Base-by-base conservation (phyloP, 129 eudicot genomes). In the Centaurea solstitialis region DNA sequence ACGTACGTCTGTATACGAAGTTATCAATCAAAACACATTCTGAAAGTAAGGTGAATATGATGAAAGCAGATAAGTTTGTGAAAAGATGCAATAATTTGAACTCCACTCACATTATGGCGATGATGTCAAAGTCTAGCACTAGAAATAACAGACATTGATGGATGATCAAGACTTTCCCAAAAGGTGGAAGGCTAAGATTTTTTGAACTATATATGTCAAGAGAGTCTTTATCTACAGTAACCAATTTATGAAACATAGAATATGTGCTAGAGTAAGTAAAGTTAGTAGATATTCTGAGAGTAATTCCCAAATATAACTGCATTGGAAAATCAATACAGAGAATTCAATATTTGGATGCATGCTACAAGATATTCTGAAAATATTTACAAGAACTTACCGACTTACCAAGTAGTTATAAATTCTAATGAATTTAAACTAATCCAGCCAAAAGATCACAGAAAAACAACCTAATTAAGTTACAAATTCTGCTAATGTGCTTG, bases 101-200 rank as follows among this genome's bases (percentile, higher is more conserved):
- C 68, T 64, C 68, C 68, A 64, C 68, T 64, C 68, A 64, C 68
- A 22, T 64, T n/a, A 18, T 21, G 68, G 68, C 13, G 68, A 64
- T 64, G 68, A 64, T 64, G 68, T 20, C 28, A 18, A 22, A 20
- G 13, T 64, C 68, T 64, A 64, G 68, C 28, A 64, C 26, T 64
- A 64, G 68, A 64, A 64, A n/a, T n/a, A n/a, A 7, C 68, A 64
- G 28, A 64, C 10, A 64, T 64, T 64, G 28, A 64, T 22, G 68
- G 26, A 22, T 64, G 68, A 64, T 64, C 68, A 64, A 21, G 68
- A 64, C 68, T 64, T 20, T 64, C 68, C 68, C 68, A 64, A 20
- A 20, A 64, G 68, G 30, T 64, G 28, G 30, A 64, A 64, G 68
- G 11, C 20, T 64, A 7, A 8, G 68, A 64, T 20, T 64, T 64